Evolutionary conservation across 2,329 filamentous ascomycete genomes (phyloP), one percentile per base, ranked within the genome.

Genomic region (Phoma sp.): DNA sequence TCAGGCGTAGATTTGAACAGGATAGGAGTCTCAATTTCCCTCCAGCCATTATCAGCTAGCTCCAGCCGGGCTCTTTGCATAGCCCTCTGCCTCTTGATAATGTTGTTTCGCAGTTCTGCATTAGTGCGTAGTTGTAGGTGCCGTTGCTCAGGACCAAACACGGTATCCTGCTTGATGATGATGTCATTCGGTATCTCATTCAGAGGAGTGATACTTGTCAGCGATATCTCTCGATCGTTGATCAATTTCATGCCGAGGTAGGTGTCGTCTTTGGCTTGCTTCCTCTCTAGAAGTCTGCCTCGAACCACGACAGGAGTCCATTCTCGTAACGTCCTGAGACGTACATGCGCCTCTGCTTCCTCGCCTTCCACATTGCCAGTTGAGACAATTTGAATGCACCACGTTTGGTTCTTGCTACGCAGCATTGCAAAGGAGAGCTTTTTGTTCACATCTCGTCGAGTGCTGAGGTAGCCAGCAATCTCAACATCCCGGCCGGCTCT

Each of bases 1-100:
- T 99, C 95, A 0, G 95, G 92, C 0, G 95, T 99, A 0, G 95
- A 97, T 75, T 98, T 99, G 84, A 99, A 99, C 0, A 99, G 82
- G 4, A 97, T 79, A 0, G 95, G 95, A 0, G 95, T 99, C 73
- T 99, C 95, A 29, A 98, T 84, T 63, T 98, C 90, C 12, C 84
- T 80, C 67, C 93, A 94, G 24, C 82, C 80, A 5, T 80, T 73
- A 15, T 66, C 61, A 22, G 82, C 78, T 29, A 92, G 78, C 51
- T 83, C 80, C 8, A 80, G 69, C 40, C 82, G 81, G 59, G 81
- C 85, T 29, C 81, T 76, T 54, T 81, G 80, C 4, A 79, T 80
- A 4, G 88, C 81, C 61, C 81, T 79, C 22, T 85, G 82, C n/a
- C 96, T 85, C 60, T 94, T 88, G 1, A 80, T 73, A 2, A 99